Evolutionary conservation across 306 rosid genomes (phyloP), one percentile per base, ranked within the genome.

Genomic region (Rosa chinensis): DNA sequence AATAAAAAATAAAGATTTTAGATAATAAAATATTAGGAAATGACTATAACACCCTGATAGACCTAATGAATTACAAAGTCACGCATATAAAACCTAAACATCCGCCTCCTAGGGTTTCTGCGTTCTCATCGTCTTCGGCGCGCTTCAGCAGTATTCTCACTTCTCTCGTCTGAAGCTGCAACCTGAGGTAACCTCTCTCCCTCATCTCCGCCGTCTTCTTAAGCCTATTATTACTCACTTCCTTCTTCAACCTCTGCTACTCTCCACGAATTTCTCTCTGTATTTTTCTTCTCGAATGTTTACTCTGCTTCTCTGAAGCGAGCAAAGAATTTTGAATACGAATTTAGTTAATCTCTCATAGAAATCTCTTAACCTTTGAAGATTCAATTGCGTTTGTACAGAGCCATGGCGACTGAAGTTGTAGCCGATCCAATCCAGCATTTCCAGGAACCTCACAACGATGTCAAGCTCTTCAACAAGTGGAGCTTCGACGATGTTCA

Each of bases 401-500:
- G 62, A 76, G 25, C 79, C 79, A 76, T 76, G 79, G 72, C 61
- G 2, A 21, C 78, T 25, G 62, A 69, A 47, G 62, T 48, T 39
- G 62, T 47, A 5, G 28, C 49, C 16, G 72, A 67, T 49, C 48
- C 72, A 8, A 3, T n/a, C 8, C 49, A 67, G 72, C 49, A 40
- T 5, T 40, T 13, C 44, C 10, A 17, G 16, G 72, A 67, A 21
- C 70, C 85, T 17, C 81, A 75, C 73, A 21, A 77, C 12, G 94
- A 90, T 0, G 93, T 92, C 37, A 92, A 90, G 74, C 94, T 92
- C 50, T 92, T 92, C 43, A 90, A 90, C 77, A 84, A 90, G 10
- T 92, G 97, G 94, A 87, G 80, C 79, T 92, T 88, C 35, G 97
- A 92, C 0, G 97, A 92, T 0, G 78, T 92, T 49, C 87, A 86